Conservation (phyloP, 2,329 filamentous ascomycete genomes). For the Aciculosporium take region DNA sequence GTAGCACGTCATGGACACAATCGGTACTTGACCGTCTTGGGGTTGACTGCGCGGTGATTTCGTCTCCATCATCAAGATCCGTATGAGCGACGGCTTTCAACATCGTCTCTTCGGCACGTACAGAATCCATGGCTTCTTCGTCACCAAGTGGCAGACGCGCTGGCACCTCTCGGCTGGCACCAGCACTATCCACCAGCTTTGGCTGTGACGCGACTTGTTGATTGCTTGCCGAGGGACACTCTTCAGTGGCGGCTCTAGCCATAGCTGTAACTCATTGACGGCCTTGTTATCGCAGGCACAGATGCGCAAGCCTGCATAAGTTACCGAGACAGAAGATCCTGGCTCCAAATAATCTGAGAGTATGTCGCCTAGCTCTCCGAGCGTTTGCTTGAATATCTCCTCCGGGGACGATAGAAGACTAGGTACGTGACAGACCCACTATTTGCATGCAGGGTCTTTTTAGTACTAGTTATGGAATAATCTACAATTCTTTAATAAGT, state of each 20-base stretch:
- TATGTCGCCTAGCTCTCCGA: no score
- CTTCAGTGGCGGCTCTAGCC: background rate
- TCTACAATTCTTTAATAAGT: no score
- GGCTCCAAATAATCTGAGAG: no score
- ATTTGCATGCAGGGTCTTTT: no score
- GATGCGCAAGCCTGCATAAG: no score
- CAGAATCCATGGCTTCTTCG: background rate
- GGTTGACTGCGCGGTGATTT: background rate
- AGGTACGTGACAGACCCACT: no score
- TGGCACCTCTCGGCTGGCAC: background rate
- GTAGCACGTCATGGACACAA: conserved; percentile 16
- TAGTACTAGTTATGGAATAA: no score
- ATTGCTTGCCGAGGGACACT: background rate
- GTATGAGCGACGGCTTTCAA: background rate
- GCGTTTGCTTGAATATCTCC: no score
- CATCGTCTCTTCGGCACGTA: background rate
- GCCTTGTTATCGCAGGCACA: background rate
- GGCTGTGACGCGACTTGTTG: background rate
- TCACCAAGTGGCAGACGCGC: background rate
- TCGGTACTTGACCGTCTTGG: conserved; percentile 34
- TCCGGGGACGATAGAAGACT: no score
- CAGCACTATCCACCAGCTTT: background rate
- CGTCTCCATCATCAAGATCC: background rate
- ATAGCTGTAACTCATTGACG: background rate
- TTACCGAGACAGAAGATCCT: no score